Evolutionary conservation across 768 basidiomycete genomes (phyloP).

Genomic region (Termitomyces sp.): DNA sequence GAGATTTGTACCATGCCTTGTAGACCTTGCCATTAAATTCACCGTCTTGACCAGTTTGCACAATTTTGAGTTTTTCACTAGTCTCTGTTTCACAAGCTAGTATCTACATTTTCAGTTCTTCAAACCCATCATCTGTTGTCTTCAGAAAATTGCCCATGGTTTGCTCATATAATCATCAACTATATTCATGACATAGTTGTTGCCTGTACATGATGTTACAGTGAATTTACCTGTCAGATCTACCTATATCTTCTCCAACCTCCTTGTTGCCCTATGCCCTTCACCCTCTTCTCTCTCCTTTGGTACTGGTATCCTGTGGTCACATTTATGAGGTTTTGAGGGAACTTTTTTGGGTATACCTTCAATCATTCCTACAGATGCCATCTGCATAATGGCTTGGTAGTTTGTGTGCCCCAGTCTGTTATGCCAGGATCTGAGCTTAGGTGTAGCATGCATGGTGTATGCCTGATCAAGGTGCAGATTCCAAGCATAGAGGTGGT

Average conservation of each 20-base stretch:
- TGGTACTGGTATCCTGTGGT: constrained; percentile 26
- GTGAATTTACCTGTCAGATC: constrained; percentile 26
- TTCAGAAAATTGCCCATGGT: too few species aligned
- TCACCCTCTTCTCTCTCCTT: constrained; percentile 21
- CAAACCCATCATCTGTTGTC: too few species aligned
- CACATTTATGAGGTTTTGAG: constrained; percentile 24
- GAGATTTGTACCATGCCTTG: too few species aligned
- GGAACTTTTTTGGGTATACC: constrained; percentile 24
- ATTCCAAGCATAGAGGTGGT: constrained; percentile 2
- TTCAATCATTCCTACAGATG: constrained; percentile 1
- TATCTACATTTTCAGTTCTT: too few species aligned
- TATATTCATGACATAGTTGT: background rate
- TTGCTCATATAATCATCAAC: too few species aligned
- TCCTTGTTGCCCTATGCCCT: constrained; percentile 22
- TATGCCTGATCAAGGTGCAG: background rate
- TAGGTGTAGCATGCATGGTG: background rate
- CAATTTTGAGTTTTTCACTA: too few species aligned
- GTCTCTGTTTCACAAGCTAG: too few species aligned
- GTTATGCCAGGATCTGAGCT: constrained; percentile 10
- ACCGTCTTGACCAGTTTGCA: too few species aligned
- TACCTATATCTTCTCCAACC: constrained; percentile 28
- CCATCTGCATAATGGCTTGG: background rate
- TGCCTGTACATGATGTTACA: constrained; percentile 19
- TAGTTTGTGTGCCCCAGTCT: constrained; percentile 2
- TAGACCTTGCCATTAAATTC: too few species aligned